These are phyloP conservation scores for Endotrypanum monterogeii DNA, from an alignment of 208 protist genomes.

Conservation along the genomic window DNA sequence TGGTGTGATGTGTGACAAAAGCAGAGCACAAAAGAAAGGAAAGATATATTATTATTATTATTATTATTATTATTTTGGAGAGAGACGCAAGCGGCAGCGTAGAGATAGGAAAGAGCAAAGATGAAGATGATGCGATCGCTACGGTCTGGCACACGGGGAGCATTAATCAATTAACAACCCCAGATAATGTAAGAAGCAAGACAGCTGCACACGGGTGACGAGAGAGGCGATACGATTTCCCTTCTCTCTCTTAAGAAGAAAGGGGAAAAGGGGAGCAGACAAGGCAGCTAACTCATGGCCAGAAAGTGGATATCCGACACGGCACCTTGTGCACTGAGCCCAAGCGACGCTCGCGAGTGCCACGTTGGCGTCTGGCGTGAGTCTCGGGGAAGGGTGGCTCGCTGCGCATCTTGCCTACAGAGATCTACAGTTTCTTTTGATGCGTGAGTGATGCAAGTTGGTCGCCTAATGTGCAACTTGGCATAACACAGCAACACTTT, in stretches of 20 bases:
- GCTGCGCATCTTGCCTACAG: no score
- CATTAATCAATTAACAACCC: constrained; percentile 1
- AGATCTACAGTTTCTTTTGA: no score
- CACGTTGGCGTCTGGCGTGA: no score
- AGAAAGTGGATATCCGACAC: constrained; percentile 3
- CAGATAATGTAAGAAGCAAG: constrained; percentile 4
- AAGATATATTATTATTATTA: no score
- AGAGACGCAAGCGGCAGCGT: background rate
- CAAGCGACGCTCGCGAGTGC: no score
- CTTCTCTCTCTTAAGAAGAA: background rate
- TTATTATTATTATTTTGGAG: no score
- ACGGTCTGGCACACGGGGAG: background rate
- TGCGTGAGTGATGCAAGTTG: no score
- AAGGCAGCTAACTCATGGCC: background rate
- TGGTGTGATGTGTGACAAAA: no score
- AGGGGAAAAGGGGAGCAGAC: background rate
- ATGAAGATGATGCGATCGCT: background rate
- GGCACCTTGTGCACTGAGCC: background rate
- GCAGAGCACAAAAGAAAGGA: no score
- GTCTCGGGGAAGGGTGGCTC: no score
- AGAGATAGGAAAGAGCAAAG: constrained; percentile 11
- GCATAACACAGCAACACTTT: no score
- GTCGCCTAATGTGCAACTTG: no score
- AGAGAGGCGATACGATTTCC: background rate
- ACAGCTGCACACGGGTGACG: background rate